A percentile compares a stretch with the other conserved stretches of the same genome.
Evolutionary conservation across 1,139 yeast genomes (phyloP).

Genomic region (Lodderomyces metapsilosis): DNA sequence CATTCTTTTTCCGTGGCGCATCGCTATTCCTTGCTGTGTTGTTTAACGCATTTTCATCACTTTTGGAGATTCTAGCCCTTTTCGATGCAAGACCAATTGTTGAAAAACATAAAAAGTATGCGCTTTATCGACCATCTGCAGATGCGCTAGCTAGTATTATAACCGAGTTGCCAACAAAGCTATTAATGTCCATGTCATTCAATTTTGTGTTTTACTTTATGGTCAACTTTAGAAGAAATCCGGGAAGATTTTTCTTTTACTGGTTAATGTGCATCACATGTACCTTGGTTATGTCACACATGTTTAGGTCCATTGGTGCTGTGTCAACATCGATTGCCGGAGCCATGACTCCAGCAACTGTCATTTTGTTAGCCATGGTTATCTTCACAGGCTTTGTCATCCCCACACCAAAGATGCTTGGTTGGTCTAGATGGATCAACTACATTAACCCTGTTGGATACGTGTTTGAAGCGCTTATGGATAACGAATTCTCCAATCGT

Average conservation of each 20-base stretch:
- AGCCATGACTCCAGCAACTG: slow-evolving; percentile 63
- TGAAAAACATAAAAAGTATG: slow-evolving; percentile 60
- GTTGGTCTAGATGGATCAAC: slow-evolving; percentile 63
- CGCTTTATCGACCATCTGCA: slow-evolving; percentile 64
- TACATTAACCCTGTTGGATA: slow-evolving; percentile 58
- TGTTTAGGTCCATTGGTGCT: slow-evolving; percentile 61
- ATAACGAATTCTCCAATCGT: slow-evolving; percentile 51
- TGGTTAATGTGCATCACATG: slow-evolving; percentile 43
- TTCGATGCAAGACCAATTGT: slow-evolving; percentile 59
- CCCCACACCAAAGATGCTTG: slow-evolving; percentile 56
- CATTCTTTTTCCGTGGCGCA: slow-evolving; percentile 59
- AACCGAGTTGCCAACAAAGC: slow-evolving; percentile 57
- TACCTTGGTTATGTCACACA: slow-evolving; percentile 53
- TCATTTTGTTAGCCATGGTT: slow-evolving; percentile 49
- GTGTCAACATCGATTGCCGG: slow-evolving; percentile 51
- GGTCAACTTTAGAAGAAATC: slow-evolving; percentile 51
- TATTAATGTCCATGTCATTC: slow-evolving; percentile 43
- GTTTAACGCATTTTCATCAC: slow-evolving; percentile 55
- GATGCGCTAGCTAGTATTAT: slow-evolving; percentile 59
- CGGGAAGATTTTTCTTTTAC: slow-evolving; percentile 61
- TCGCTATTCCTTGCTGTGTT: slow-evolving; percentile 55
- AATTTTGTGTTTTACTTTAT: slow-evolving; percentile 55
- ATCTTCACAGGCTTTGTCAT: slow-evolving; percentile 61
- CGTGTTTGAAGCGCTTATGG: slow-evolving; percentile 54
- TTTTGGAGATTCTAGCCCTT: slow-evolving; percentile 56